Conservation (phyloP, 1,284 basidiomycete species). For the Melampsora larici-populina region DNA sequence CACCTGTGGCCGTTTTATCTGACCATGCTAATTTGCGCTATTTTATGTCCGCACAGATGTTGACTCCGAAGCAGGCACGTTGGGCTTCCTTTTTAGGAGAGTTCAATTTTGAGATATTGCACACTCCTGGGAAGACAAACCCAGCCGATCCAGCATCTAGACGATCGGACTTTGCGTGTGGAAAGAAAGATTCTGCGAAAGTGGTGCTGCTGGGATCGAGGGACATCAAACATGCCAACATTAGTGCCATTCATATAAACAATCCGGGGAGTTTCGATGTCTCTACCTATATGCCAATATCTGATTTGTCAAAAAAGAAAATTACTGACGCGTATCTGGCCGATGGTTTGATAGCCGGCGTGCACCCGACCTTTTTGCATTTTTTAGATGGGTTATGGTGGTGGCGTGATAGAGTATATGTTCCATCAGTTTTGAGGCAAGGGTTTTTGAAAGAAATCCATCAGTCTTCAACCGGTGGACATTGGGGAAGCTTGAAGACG, state of each 20-base stretch:
- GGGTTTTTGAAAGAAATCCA: not conserved
- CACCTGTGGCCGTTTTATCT: not conserved
- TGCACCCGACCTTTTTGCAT: no score
- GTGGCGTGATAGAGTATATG: not conserved
- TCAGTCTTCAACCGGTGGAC: not conserved
- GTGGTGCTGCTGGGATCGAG: not conserved
- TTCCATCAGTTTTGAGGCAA: not conserved
- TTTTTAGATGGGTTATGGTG: not conserved
- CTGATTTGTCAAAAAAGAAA: no score
- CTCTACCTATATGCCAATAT: no score
- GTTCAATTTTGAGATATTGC: no score
- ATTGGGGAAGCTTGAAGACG: not conserved
- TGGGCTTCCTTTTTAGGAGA: conserved; percentile 1
- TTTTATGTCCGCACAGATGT: not conserved
- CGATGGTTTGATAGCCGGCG: no score
- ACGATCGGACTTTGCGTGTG: not conserved
- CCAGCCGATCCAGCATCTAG: not conserved
- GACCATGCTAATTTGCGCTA: conserved; percentile 2
- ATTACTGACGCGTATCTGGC: no score
- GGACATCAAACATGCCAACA: no score
- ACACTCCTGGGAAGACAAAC: not conserved
- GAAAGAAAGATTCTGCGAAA: not conserved
- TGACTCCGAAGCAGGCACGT: conserved; percentile 3
- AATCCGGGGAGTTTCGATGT: no score
- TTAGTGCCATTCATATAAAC: no score